Evolutionary conservation across 2,329 filamentous ascomycete genomes (phyloP), one percentile per base, ranked within the genome.

Genomic region (Cryphonectria parasitica): DNA sequence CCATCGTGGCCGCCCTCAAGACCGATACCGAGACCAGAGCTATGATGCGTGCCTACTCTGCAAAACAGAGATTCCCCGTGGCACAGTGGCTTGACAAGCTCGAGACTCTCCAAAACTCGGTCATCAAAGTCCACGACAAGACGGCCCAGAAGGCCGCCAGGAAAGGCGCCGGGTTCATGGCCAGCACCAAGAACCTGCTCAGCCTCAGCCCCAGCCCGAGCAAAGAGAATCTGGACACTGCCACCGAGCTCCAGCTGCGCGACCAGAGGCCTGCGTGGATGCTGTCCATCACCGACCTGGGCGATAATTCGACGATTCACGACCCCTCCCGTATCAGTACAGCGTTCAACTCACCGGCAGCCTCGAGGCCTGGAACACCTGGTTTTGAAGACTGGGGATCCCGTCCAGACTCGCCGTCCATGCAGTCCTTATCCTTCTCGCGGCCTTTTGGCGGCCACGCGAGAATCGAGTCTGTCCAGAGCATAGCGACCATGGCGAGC

Each of bases 51-150:
- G 89, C 89, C 62, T 83, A 87, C 66, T 89, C 88, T 10, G 88
- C 87, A 6, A 87, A 88, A 72, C 89, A 91, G 75, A 83, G 89
- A 39, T 91, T 91, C 79, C 89, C 89, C 17, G 88, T 91, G 17
- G 87, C 86, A 2, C 87, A 90, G 75, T 91, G 89, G 89, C 84
- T 90, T 68, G 86, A 90, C 74, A 87, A 88, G 69, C 79, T 91
- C 13, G 88, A 89, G 73, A 88, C 86, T 60, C 82, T 91, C 31
- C 89, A 91, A 74, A 80, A 81, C 8, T 87, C 84, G 2, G 83
- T 88, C 0, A 90, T 90, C 76, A 74, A 71, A 69, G 19, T 73
- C 52, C 78, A 79, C 73, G 69, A 76, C 56, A 79, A 79, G 73
- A 77, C 79, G 61, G 74, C 76, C 54, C 75, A 74, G 71, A 77